Base-by-base conservation (phyloP, 2,329 filamentous ascomycete species). In the Fusarium sp. region DNA sequence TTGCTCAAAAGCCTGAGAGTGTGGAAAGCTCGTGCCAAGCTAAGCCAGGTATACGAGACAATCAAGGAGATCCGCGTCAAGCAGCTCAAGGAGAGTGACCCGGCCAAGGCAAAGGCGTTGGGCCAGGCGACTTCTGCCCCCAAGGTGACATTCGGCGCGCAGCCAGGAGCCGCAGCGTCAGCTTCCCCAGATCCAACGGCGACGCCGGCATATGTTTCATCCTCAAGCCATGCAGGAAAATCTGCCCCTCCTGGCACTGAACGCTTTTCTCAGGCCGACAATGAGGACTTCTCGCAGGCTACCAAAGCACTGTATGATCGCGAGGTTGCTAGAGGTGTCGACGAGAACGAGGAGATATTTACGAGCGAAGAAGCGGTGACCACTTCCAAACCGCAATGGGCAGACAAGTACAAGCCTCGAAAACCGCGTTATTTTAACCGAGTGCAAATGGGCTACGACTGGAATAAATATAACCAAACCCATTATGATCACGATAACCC, bases 391-490 rank as follows among this genome's bases (percentile, higher is more conserved):
- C 91, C 93, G 6, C 88, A 90, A 69, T 97, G 94, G 94, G 90
- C 91, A 8, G 89, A 90, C 77, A 94, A 95, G 80, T 92, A 97
- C 79, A 89, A 91, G 41, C 94, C 95, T 10, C 89, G 96, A 68
- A 99, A 98, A 81, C 96, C 96, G 14, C 89, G 92, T 64, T 98
- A 98, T 82, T 99, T 99, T 86, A 98, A 98, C 78, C 91, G 96
- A 42, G 94, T 98, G 48, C 94, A 97, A 80, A 98, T 98, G 93
- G 96, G 96, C 55, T 99, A 98, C 80, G 96, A 99, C 80, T 99
- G 96, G 96, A 99, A 99, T 85, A 99, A 99, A 81, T 99, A 99
- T 86, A 99, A 99, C 77, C 96, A 99, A 82, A 99, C 96, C 14
- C 96, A 99, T 81, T 99, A 99, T 82, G 96, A 98, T 79, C 93